Evolutionary conservation across 2,329 filamentous ascomycete genomes (phyloP).

Genomic region (Dactylella cylindrospora): DNA sequence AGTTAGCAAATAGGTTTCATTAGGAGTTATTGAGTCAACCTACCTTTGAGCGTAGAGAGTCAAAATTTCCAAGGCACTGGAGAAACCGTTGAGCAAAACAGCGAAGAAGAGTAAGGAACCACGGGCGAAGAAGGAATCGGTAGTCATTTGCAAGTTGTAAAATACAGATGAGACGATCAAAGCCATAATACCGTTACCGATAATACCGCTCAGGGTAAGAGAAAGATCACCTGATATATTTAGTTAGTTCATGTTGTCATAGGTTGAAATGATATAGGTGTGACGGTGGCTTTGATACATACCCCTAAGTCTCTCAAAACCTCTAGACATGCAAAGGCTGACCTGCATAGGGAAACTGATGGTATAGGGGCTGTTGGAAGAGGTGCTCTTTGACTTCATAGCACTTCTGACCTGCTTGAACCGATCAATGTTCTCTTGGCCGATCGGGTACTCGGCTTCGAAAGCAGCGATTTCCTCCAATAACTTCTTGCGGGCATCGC

Average conservation of each 20-base stretch:
- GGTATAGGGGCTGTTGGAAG: constrained; percentile 64
- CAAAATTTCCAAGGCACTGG: constrained; percentile 73
- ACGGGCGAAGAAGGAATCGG: constrained; percentile 73
- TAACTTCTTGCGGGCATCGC: constrained; percentile 50
- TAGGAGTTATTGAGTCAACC: not conserved
- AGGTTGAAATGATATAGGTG: not conserved
- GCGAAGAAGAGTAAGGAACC: constrained; percentile 84
- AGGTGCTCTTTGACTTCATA: constrained; percentile 44
- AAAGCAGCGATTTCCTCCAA: constrained; percentile 59
- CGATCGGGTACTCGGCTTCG: constrained; percentile 53
- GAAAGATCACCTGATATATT: constrained; percentile 62
- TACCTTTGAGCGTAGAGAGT: constrained; percentile 79
- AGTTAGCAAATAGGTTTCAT: constrained; percentile 2
- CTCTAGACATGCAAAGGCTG: constrained; percentile 75
- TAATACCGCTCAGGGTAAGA: constrained; percentile 67
- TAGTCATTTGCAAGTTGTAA: constrained; percentile 69
- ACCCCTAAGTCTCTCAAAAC: constrained; percentile 72
- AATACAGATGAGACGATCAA: constrained; percentile 79
- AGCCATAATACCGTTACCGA: constrained; percentile 74
- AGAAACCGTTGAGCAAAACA: constrained; percentile 81
- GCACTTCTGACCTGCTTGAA: constrained; percentile 50
- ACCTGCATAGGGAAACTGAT: constrained; percentile 76
- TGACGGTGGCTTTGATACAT: not conserved
- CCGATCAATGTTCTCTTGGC: constrained; percentile 50
- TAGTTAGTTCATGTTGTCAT: too few relatives aligned